Conservation (phyloP, 2,329 filamentous ascomycete genomes). For the Achaetomium macrosporum region DNA sequence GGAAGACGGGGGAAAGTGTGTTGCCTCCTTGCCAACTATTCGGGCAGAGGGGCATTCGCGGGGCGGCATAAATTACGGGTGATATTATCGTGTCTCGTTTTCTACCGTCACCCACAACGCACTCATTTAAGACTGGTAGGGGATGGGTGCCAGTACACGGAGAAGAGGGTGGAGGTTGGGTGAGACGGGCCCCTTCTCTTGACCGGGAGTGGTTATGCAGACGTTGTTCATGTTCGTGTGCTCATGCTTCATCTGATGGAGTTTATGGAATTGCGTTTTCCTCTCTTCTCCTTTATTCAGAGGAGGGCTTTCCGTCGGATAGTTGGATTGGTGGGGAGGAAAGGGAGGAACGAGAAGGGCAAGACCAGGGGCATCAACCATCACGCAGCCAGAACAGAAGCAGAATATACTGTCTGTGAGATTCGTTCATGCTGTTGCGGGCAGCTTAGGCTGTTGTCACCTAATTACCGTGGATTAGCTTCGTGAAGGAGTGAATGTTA, state of each 20-base stretch:
- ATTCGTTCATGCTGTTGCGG: neutral
- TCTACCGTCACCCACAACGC: no score
- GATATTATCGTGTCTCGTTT: no score
- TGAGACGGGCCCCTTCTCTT: no score
- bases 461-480: no score
- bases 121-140: no score
- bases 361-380: neutral
- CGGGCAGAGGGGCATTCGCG: no score
- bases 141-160: no score
- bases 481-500: no score
- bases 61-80: no score
- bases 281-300: neutral
- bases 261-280: slow-evolving; percentile 8
- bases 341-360: neutral
- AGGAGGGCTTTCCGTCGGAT: neutral
- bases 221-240: neutral
- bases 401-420: neutral
- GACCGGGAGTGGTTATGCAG: no score
- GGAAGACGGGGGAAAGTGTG: neutral
- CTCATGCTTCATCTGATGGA: slow-evolving; percentile 11
- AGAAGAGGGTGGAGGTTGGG: no score
- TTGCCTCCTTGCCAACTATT: neutral
- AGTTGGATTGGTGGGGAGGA: neutral
- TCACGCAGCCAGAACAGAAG: neutral
- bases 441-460: no score